phyloP scores from a whole-genome alignment of 2,329 filamentous ascomycete species.

The Sclerotinia trifoliorum region DNA sequence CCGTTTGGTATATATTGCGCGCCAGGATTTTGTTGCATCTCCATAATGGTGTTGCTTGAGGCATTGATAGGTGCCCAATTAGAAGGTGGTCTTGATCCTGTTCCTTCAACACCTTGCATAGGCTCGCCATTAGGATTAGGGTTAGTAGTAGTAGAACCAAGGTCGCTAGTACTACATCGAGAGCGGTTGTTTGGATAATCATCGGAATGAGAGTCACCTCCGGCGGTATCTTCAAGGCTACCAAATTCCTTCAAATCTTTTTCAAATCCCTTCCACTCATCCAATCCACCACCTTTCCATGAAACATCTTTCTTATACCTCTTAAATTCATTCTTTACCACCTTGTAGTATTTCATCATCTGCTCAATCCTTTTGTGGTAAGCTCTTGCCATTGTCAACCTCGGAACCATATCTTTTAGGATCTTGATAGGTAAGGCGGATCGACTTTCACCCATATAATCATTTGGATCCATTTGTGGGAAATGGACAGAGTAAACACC shows the following conservation, averaged over 20 bases:
- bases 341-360: conserved; percentile 53
- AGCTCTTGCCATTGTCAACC: conserved; percentile 56
- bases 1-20: conserved; percentile 28
- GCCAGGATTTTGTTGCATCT: conserved; percentile 32
- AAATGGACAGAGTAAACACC: conserved; percentile 67
- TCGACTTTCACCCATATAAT: conserved; percentile 48
- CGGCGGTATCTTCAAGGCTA: conserved; percentile 30
- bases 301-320: conserved; percentile 32
- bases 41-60: conserved; percentile 27
- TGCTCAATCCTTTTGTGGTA: conserved; percentile 54
- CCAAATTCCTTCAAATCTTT: conserved; percentile 55
- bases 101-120: conserved; percentile 37
- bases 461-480: conserved; percentile 62
- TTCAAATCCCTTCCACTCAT: conserved; percentile 54
- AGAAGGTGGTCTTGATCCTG: conserved; percentile 28
- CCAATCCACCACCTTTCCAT: conserved; percentile 50
- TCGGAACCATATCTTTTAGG: conserved; percentile 51
- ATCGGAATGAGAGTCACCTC: conserved; percentile 33
- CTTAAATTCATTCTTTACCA: conserved; percentile 48
- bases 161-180: conserved; percentile 37
- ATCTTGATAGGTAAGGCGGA: conserved; percentile 49
- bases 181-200: conserved; percentile 30
- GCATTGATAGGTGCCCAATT: conserved; percentile 37
- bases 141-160: conserved; percentile 23
- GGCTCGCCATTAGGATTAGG: conserved; percentile 33